Conservation (phyloP, 768 basidiomycete species). For the Dioszegia crocea region DNA sequence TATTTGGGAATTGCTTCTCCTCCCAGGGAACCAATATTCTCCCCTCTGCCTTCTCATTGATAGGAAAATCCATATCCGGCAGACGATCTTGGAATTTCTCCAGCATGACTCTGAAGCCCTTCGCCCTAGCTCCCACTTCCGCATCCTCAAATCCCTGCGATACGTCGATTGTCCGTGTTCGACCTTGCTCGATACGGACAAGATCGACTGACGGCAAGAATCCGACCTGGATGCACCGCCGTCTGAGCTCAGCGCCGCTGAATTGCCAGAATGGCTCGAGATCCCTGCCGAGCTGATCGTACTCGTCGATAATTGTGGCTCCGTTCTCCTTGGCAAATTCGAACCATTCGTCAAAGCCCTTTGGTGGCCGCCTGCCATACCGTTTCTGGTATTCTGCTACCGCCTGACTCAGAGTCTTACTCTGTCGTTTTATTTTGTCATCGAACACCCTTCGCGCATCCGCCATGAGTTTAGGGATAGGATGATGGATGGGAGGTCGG, state of each 20-base stretch:
- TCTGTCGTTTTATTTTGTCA: constrained; percentile 42
- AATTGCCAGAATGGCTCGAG: constrained; percentile 79
- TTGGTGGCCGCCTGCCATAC: constrained; percentile 45
- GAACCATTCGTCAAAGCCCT: constrained; percentile 53
- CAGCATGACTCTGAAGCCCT: constrained; percentile 72
- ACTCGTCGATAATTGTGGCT: constrained; percentile 83
- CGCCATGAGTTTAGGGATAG: constrained; percentile 49
- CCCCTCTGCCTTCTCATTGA: constrained; percentile 91
- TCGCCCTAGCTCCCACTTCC: constrained; percentile 72
- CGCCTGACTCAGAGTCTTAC: constrained; percentile 42
- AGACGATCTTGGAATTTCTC: constrained; percentile 65
- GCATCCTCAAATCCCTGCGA: constrained; percentile 60
- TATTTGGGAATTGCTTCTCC: constrained; percentile 66
- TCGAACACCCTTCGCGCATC: constrained; percentile 41
- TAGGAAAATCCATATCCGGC: constrained; percentile 89
- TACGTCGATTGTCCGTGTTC: constrained; percentile 60
- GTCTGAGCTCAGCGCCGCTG: constrained; percentile 66
- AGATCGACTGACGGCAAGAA: constrained; percentile 77
- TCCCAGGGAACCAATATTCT: constrained; percentile 93
- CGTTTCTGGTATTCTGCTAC: constrained; percentile 45
- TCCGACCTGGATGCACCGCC: constrained; percentile 62
- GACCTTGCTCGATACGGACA: constrained; percentile 70
- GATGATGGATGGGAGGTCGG: constrained; percentile 46
- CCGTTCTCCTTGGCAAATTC: constrained; percentile 66
- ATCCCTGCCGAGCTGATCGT: constrained; percentile 68